A percentile compares a stretch with the other conserved stretches of the same genome.
phyloP scores from a whole-genome alignment of 139 green algal genomes.

The Pleodorina starrii region DNA sequence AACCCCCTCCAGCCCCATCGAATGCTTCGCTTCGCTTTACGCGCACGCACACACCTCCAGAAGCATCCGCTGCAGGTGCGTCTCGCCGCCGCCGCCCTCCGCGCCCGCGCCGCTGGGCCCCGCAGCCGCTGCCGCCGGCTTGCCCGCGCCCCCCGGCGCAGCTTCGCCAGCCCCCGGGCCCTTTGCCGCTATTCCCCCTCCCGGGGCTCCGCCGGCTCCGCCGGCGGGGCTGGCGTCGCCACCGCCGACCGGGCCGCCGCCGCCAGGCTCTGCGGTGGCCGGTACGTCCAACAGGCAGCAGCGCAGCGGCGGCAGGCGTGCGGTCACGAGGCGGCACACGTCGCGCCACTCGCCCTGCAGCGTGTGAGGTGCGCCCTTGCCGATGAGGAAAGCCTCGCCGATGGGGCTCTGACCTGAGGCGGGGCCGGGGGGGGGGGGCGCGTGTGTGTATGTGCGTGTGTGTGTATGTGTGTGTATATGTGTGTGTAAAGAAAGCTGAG shows the following conservation, averaged over 20 bases:
- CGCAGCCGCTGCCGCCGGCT: background rate
- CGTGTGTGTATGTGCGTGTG: too few relatives aligned
- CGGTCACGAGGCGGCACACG: slow-evolving; percentile 70
- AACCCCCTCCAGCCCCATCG: too few relatives aligned
- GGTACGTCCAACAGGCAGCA: slow-evolving; percentile 63
- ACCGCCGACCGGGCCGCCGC: background rate
- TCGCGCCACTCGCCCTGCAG: slow-evolving; percentile 66
- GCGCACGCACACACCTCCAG: slow-evolving; percentile 72
- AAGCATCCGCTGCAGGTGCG: slow-evolving; percentile 75
- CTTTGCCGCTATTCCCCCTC: background rate
- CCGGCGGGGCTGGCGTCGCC: background rate
- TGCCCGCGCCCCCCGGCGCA: background rate
- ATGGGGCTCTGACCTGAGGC: slow-evolving; percentile 62
- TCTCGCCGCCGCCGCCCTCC: slow-evolving; percentile 5
- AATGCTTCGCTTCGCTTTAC: too few relatives aligned
- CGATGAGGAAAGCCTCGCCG: slow-evolving; percentile 76
- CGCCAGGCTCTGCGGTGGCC: background rate
- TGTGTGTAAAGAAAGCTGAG: too few relatives aligned
- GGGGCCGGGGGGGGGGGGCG: background rate
- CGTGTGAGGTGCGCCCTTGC: slow-evolving; percentile 43
- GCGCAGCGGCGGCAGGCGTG: slow-evolving; percentile 64
- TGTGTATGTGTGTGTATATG: too few relatives aligned
- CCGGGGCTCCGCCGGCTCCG: background rate
- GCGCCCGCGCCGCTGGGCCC: background rate
- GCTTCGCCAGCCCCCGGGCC: background rate